These are phyloP conservation scores for Verticillium klebahnii DNA, from an alignment of 2,329 filamentous ascomycete species.

Conservation along the genomic window DNA sequence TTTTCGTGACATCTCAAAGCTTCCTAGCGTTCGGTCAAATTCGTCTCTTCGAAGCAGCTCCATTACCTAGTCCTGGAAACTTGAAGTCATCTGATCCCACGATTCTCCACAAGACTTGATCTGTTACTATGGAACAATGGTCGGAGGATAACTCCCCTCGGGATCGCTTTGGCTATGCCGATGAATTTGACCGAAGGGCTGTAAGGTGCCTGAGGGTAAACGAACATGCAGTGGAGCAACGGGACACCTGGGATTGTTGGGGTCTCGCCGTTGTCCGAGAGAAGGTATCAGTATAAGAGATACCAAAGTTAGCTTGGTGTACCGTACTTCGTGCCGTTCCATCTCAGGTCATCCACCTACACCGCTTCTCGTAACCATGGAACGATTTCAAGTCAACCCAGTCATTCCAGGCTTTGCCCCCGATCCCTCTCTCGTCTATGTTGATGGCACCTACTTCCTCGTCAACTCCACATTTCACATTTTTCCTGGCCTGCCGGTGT, in stretches of 20 bases:
- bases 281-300: not conserved
- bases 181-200: not conserved
- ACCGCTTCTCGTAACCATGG: not conserved
- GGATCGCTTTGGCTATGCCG: not conserved
- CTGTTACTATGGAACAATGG: not conserved
- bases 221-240: not conserved
- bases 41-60: not conserved
- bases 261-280: not conserved
- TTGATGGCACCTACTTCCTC: conserved; percentile 22
- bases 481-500: conserved; percentile 47
- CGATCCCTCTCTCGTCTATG: conserved; percentile 22
- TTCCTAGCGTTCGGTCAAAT: not conserved
- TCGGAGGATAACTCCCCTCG: not conserved
- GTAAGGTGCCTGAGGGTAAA: too few species aligned
- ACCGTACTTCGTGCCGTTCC: not conserved
- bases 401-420: conserved; percentile 24
- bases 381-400: conserved; percentile 15
- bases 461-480: conserved; percentile 58
- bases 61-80: not conserved
- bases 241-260: not conserved
- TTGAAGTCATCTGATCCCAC: not conserved
- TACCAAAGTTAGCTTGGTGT: not conserved
- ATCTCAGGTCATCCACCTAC: not conserved
- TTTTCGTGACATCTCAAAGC: not conserved
- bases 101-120: not conserved